These are phyloP conservation scores for Alternaria tenuissima DNA, from an alignment of 2,329 filamentous ascomycete species.

Conservation along the genomic window DNA sequence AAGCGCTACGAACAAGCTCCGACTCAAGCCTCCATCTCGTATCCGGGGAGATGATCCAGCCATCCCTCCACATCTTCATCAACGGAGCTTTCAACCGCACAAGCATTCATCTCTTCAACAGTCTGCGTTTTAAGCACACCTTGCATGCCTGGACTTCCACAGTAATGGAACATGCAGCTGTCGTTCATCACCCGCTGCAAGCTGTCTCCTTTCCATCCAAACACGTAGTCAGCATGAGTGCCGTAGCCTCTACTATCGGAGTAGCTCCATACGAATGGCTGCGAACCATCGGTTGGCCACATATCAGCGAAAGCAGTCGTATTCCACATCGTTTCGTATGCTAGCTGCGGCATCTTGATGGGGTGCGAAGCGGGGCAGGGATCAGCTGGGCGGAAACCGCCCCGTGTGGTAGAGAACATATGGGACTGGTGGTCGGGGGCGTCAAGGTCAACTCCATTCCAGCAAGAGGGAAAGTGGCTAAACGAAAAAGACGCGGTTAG, in stretches of 20 bases:
- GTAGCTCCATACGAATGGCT: constrained; percentile 2
- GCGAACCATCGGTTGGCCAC: constrained; percentile 35
- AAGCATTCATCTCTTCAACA: constrained; percentile 30
- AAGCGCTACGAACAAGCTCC: neutral
- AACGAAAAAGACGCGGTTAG: neutral
- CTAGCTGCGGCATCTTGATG: constrained; percentile 37
- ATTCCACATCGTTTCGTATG: constrained; percentile 42
- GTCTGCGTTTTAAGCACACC: constrained; percentile 29
- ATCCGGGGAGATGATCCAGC: constrained; percentile 23
- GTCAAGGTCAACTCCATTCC: constrained; percentile 59
- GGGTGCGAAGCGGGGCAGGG: constrained; percentile 37
- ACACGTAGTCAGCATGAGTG: constrained; percentile 37
- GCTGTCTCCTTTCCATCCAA: constrained; percentile 41
- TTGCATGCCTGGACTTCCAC: constrained; percentile 28
- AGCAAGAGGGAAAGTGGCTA: constrained; percentile 59
- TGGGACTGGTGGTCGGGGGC: constrained; percentile 55
- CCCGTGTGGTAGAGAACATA: constrained; percentile 37
- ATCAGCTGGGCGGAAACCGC: constrained; percentile 30
- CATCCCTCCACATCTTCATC: constrained; percentile 29
- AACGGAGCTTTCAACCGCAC: constrained; percentile 21
- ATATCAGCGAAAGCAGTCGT: constrained; percentile 41
- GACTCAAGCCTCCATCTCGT: neutral
- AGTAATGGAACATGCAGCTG: constrained; percentile 34
- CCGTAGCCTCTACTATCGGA: constrained; percentile 36
- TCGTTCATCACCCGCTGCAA: constrained; percentile 38